These are phyloP conservation scores for Penicillium psychrosexuale DNA, from an alignment of 2,329 filamentous ascomycete species.

Conservation along the genomic window DNA sequence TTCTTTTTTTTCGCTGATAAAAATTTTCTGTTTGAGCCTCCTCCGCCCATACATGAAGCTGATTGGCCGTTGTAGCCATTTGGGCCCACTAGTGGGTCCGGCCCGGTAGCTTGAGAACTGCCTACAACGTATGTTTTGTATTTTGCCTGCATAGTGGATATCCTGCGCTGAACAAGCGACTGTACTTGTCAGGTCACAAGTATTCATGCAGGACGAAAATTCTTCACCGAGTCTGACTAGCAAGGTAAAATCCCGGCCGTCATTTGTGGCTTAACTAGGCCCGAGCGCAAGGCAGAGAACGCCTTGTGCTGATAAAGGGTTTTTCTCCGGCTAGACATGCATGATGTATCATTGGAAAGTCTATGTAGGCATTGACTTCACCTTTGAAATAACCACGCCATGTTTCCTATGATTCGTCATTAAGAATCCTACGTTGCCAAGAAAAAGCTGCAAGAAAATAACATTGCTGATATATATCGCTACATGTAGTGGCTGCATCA, in stretches of 20 bases:
- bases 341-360: constrained; percentile 1
- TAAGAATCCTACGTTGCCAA: not conserved
- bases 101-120: not conserved
- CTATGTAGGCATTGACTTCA: constrained; percentile 2
- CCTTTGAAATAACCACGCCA: not conserved
- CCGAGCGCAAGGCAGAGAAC: constrained; percentile 24
- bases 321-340: constrained; percentile 10
- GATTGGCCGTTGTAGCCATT: constrained; percentile 10
- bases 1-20: constrained; percentile 13
- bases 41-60: not conserved
- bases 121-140: not conserved
- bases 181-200: not conserved
- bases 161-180: not conserved
- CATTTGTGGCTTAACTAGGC: constrained; percentile 11
- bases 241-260: not conserved
- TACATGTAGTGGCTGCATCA: not conserved
- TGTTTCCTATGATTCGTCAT: not conserved
- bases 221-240: not conserved
- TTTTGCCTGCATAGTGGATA: not conserved
- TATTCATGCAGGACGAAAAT: not conserved
- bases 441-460: too few species aligned
- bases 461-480: not conserved
- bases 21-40: constrained; percentile 7
- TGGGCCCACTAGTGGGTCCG: constrained; percentile 11
- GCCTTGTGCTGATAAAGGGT: constrained; percentile 7